These are phyloP conservation scores for Suillus subalutaceus DNA, from an alignment of 768 basidiomycete species.

Conservation along the genomic window DNA sequence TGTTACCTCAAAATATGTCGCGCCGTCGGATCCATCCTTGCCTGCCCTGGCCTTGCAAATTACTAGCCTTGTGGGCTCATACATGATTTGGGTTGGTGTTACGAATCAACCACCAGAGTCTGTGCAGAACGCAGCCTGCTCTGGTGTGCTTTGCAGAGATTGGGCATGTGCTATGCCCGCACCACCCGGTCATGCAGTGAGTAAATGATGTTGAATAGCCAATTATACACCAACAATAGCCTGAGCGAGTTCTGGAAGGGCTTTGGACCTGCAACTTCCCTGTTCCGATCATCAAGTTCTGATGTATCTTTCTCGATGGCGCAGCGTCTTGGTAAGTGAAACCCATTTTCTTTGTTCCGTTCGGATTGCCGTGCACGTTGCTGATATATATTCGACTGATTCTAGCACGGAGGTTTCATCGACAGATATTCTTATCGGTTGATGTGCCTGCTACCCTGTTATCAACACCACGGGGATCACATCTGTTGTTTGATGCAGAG, in stretches of 20 bases:
- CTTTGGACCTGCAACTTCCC: constrained; percentile 51
- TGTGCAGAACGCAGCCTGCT: constrained; percentile 48
- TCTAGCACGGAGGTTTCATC: constrained; percentile 64
- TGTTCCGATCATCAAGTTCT: constrained; percentile 63
- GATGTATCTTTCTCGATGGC: constrained; percentile 76
- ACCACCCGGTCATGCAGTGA: constrained; percentile 23
- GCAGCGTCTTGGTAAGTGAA: constrained; percentile 70
- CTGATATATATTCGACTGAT: constrained; percentile 12
- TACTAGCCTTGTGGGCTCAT: constrained; percentile 68
- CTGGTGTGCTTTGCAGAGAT: constrained; percentile 66
- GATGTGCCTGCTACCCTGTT: constrained; percentile 49
- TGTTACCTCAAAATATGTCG: constrained; percentile 52
- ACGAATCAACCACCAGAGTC: constrained; percentile 50
- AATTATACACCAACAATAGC: constrained; percentile 4
- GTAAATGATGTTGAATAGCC: constrained; percentile 12
- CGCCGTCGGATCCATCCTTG: constrained; percentile 50
- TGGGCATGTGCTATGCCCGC: constrained; percentile 87
- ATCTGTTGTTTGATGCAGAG: constrained; percentile 59
- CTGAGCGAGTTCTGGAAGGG: constrained; percentile 4
- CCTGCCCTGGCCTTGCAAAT: constrained; percentile 68
- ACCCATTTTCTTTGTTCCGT: constrained; percentile 8
- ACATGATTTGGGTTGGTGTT: constrained; percentile 83
- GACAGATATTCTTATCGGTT: constrained; percentile 74
- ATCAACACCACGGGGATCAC: constrained; percentile 49
- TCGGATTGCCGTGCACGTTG: constrained; percentile 17